Percentiles rank a stretch among this genome's conserved stretches.
Evolutionary conservation across 1,284 basidiomycete genomes (phyloP).

Genomic region (Ganoderma sinense): DNA sequence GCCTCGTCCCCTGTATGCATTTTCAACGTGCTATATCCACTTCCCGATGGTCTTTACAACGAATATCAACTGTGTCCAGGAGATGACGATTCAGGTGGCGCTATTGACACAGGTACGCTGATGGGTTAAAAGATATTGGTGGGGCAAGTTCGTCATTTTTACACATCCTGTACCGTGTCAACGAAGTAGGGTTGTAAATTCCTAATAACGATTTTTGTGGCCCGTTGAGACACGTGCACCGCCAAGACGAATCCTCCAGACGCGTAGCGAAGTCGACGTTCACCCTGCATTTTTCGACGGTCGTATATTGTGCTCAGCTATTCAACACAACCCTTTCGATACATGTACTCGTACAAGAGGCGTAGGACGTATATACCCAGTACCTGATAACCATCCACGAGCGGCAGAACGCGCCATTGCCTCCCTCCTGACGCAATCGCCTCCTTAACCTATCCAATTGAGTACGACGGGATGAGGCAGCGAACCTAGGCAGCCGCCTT

Average conservation of each 20-base stretch:
- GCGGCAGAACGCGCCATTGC: neutral
- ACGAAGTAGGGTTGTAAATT: neutral
- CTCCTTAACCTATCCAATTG: neutral
- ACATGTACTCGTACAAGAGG: neutral
- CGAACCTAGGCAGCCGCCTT: constrained; percentile 35
- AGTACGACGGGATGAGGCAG: neutral
- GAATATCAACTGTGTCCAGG: too few relatives aligned
- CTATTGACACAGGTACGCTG: too few relatives aligned
- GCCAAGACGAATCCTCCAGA: neutral
- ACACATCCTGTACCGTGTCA: too few relatives aligned
- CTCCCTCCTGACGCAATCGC: neutral
- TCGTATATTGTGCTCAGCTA: neutral
- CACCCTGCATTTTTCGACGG: neutral
- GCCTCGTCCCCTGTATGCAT: neutral
- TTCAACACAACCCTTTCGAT: neutral
- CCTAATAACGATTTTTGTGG: neutral
- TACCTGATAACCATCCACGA: neutral
- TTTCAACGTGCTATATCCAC: neutral
- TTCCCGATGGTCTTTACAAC: neutral
- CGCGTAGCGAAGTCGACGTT: neutral
- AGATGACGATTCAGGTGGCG: neutral
- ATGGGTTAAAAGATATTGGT: too few relatives aligned
- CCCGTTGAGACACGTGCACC: neutral
- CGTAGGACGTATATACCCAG: neutral
- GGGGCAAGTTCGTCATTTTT: too few relatives aligned